A percentile compares a stretch with the other conserved stretches of the same genome.
These are phyloP conservation scores for Vitis rotundifolia DNA, from an alignment of 164 flowering plant species.

Conservation along the genomic window DNA sequence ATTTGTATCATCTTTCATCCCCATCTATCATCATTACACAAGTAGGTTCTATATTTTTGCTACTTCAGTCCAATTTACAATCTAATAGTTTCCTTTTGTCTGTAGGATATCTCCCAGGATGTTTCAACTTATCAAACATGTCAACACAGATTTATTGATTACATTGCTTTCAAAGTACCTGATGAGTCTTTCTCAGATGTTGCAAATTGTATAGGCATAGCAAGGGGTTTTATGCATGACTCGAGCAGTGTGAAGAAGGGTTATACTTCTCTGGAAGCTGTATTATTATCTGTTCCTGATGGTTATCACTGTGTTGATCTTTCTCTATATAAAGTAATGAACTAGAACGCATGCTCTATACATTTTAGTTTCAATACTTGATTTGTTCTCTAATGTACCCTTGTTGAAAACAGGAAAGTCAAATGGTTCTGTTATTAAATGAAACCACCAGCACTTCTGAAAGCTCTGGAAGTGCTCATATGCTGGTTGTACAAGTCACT, in stretches of 20 bases:
- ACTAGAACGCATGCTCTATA: not conserved
- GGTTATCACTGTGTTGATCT: constrained; percentile 82
- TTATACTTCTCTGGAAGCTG: constrained; percentile 54
- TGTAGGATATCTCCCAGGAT: constrained; percentile 44
- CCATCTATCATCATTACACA: no score
- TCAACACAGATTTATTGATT: constrained; percentile 44
- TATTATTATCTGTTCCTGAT: constrained; percentile 57
- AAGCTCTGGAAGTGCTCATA: constrained; percentile 56
- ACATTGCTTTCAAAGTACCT: constrained; percentile 71
- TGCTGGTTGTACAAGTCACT: constrained; percentile 67
- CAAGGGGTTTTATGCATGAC: constrained; percentile 54
- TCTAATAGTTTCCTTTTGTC: not conserved
- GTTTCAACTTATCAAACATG: constrained; percentile 25
- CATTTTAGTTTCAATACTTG: no score
- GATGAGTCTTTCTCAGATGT: constrained; percentile 53
- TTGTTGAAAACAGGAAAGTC: constrained; percentile 62
- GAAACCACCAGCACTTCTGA: constrained; percentile 53
- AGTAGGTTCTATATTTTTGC: not conserved
- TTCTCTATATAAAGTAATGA: constrained; percentile 81
- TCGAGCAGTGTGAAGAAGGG: constrained; percentile 27
- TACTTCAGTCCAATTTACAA: no score
- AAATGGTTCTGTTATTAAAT: constrained; percentile 75
- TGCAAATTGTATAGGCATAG: constrained; percentile 65
- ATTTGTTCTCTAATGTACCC: not conserved
- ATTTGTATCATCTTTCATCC: no score